These are phyloP conservation scores for Hawksworthiomyces lignivorus DNA, from an alignment of 2,329 filamentous ascomycete genomes.

Conservation along the genomic window DNA sequence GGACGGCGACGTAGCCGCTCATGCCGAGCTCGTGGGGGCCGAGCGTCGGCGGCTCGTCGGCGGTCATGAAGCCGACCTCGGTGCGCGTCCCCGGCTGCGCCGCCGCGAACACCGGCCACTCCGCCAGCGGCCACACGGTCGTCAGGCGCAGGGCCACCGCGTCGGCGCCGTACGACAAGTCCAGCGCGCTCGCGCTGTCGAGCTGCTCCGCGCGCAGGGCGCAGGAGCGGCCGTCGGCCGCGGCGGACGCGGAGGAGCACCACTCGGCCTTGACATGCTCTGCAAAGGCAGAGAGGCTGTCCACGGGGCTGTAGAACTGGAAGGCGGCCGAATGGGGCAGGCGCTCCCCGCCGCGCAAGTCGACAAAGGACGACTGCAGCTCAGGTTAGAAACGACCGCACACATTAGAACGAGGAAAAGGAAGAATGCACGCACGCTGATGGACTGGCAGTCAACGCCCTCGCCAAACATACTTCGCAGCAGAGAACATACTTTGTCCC, in stretches of 20 bases:
- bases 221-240: slow-evolving; percentile 38
- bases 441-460: slow-evolving; percentile 44
- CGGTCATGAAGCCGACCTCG: slow-evolving; percentile 73
- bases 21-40: slow-evolving; percentile 70
- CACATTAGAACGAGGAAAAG: no score
- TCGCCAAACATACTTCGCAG: slow-evolving; percentile 50
- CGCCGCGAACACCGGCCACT: slow-evolving; percentile 33
- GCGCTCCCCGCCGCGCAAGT: slow-evolving; percentile 39
- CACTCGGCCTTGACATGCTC: slow-evolving; percentile 43
- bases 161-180: slow-evolving; percentile 68
- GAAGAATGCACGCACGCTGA: slow-evolving; percentile 29
- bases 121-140: slow-evolving; percentile 50
- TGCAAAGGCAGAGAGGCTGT: slow-evolving; percentile 47
- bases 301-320: slow-evolving; percentile 64
- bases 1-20: slow-evolving; percentile 67
- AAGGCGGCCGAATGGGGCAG: slow-evolving; percentile 56
- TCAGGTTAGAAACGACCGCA: no score
- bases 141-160: slow-evolving; percentile 59
- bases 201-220: slow-evolving; percentile 34
- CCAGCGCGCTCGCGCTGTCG: slow-evolving; percentile 54
- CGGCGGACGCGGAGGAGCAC: slow-evolving; percentile 37
- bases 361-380: slow-evolving; percentile 54
- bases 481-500: slow-evolving; percentile 47
- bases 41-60: slow-evolving; percentile 49
- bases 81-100: slow-evolving; percentile 45